Evolutionary conservation across 805 yeast species (phyloP).

Genomic region (Saturnispora kantuleensis): DNA sequence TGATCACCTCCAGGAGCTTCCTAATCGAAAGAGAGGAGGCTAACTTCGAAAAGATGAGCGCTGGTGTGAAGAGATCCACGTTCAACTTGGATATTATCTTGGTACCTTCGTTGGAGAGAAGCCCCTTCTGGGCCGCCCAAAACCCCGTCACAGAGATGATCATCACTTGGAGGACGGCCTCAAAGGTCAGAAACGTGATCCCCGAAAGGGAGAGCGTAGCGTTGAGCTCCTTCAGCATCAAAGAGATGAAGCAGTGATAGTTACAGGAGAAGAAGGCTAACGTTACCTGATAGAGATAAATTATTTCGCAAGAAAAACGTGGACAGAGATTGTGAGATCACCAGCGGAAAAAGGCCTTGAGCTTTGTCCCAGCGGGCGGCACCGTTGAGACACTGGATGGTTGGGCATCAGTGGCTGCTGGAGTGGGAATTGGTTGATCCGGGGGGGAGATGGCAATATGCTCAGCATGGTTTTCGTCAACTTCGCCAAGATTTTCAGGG

Average conservation of each 20-base stretch:
- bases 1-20: conserved; percentile 68
- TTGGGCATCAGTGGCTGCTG: no score
- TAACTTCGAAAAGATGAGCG: conserved; percentile 79
- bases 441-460: not conserved
- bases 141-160: conserved; percentile 80
- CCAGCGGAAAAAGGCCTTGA: conserved; percentile 6
- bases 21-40: conserved; percentile 58
- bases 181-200: conserved; percentile 65
- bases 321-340: not conserved
- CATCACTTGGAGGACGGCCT: conserved; percentile 87
- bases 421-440: not conserved
- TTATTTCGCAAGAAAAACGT: no score
- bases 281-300: not conserved
- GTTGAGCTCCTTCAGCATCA: not conserved
- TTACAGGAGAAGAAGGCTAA: not conserved
- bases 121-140: conserved; percentile 65
- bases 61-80: conserved; percentile 91
- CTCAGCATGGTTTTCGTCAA: not conserved
- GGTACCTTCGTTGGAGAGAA: conserved; percentile 64
- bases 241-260: conserved; percentile 2
- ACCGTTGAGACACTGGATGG: no score
- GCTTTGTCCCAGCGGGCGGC: not conserved
- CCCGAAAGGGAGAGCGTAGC: conserved; percentile 16
- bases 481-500: not conserved
- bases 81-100: conserved; percentile 67